Conservation (phyloP, 352 stramenopile genomes). For the Pythium guiyangense region DNA sequence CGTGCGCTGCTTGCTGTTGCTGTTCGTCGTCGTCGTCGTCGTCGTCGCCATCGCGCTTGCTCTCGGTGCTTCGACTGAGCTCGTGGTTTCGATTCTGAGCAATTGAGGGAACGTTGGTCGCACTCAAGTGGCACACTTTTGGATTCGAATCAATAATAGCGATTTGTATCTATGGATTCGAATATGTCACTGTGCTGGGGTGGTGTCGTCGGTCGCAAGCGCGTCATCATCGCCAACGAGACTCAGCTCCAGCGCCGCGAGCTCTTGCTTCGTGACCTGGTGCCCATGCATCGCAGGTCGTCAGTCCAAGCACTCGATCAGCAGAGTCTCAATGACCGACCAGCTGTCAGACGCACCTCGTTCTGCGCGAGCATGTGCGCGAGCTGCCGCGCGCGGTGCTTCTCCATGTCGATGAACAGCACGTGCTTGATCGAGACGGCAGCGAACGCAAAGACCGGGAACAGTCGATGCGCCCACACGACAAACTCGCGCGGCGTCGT, state of each 20-base stretch:
- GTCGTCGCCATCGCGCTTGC: slow-evolving; percentile 5
- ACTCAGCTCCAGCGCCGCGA: slow-evolving; percentile 2
- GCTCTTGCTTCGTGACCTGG: slow-evolving; percentile 6
- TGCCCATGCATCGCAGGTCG: not conserved
- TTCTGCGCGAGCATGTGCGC: slow-evolving; percentile 51
- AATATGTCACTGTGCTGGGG: not conserved
- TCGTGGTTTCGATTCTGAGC: no score
- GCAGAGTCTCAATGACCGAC: no score
- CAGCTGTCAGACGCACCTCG: slow-evolving; percentile 15
- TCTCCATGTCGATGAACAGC: slow-evolving; percentile 58
- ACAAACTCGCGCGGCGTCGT: slow-evolving; percentile 59
- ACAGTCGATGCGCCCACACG: slow-evolving; percentile 47
- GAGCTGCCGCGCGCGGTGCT: slow-evolving; percentile 41
- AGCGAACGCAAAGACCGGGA: slow-evolving; percentile 42
- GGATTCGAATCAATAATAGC: no score
- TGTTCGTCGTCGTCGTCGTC: no score
- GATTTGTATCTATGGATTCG: no score
- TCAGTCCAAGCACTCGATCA: not conserved
- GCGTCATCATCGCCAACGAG: slow-evolving; percentile 1
- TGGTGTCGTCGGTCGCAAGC: not conserved
- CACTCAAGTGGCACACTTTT: no score
- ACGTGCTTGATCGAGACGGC: slow-evolving; percentile 41
- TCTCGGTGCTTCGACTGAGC: no score
- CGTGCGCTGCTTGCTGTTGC: slow-evolving; percentile 22
- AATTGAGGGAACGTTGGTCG: no score